phyloP scores from a whole-genome alignment of 2,329 filamentous ascomycete species.

The Neoascochyta sp. region DNA sequence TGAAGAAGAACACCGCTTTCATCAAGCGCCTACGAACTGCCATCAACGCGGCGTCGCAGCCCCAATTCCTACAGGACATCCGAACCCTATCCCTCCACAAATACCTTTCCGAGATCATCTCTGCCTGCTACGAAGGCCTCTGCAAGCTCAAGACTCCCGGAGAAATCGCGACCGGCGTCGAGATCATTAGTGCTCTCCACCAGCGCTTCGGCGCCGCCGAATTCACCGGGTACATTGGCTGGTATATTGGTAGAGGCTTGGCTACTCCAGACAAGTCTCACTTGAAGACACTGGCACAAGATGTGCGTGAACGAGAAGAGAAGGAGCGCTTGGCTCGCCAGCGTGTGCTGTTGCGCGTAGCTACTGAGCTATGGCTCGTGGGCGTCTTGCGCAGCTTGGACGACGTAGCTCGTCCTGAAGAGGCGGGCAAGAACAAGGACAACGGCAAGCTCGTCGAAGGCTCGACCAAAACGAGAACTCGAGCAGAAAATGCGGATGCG shows the following conservation, averaged over 20 bases:
- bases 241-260: constrained; percentile 87
- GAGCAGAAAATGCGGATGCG: constrained; percentile 61
- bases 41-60: constrained; percentile 72
- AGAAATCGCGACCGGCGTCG: constrained; percentile 88
- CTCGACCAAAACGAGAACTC: constrained; percentile 60
- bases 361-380: constrained; percentile 94
- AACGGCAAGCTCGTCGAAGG: constrained; percentile 51
- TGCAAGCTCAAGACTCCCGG: constrained; percentile 86
- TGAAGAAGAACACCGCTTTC: constrained; percentile 98
- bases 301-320: constrained; percentile 90
- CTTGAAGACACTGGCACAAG: constrained; percentile 72
- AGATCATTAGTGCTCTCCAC: constrained; percentile 91
- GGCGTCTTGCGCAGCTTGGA: constrained; percentile 79
- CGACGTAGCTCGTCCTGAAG: constrained; percentile 62
- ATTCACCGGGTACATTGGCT: constrained; percentile 87
- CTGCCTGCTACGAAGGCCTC: constrained; percentile 90
- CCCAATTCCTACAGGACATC: constrained; percentile 86
- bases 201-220: constrained; percentile 88
- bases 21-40: constrained; percentile 93
- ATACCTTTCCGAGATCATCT: constrained; percentile 95
- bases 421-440: constrained; percentile 59
- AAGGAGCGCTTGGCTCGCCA: constrained; percentile 88
- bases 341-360: constrained; percentile 78
- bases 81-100: constrained; percentile 88
- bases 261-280: constrained; percentile 83